phyloP scores from a whole-genome alignment of 495 filamentous ascomycete genomes.

The Sporormia fimetaria region DNA sequence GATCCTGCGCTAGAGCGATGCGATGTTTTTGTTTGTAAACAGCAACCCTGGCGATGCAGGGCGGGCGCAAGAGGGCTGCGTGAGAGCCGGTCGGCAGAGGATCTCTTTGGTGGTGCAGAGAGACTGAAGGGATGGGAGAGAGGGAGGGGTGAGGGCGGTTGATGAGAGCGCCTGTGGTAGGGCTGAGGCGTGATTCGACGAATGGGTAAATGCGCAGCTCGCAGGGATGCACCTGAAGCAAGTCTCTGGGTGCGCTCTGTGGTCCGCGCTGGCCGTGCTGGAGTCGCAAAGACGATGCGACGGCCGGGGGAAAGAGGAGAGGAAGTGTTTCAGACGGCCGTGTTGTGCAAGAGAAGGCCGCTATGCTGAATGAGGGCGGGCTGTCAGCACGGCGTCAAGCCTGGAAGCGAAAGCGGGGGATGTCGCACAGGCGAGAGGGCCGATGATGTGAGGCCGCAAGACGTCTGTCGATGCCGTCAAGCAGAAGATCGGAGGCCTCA shows the following conservation, averaged over 20 bases:
- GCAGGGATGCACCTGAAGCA: constrained; percentile 15
- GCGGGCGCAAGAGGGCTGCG: constrained; percentile 2
- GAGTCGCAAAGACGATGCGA: constrained; percentile 1
- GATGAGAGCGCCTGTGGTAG: constrained; percentile 5
- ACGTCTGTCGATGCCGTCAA: too few relatives aligned
- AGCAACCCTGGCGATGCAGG: too few relatives aligned
- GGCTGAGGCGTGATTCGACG: constrained; percentile 21
- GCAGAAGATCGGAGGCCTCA: background rate
- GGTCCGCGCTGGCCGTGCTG: background rate
- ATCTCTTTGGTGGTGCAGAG: constrained; percentile 1
- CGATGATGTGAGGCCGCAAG: background rate
- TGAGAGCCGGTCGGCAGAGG: background rate
- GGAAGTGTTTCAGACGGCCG: constrained; percentile 3
- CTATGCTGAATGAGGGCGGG: background rate
- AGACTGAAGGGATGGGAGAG: background rate
- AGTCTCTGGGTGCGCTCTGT: constrained; percentile 10
- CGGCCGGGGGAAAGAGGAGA: background rate
- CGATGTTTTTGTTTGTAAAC: constrained; percentile 16
- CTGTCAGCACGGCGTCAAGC: constrained; percentile 1
- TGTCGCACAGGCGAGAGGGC: background rate
- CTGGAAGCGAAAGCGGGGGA: constrained; percentile 1
- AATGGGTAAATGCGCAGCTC: constrained; percentile 12
- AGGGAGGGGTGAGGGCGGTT: constrained; percentile 14
- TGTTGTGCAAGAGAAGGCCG: too few relatives aligned
- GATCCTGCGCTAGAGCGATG: background rate